Conservation (phyloP, 2,329 filamentous ascomycete species). For the Thelonectria discophora region DNA sequence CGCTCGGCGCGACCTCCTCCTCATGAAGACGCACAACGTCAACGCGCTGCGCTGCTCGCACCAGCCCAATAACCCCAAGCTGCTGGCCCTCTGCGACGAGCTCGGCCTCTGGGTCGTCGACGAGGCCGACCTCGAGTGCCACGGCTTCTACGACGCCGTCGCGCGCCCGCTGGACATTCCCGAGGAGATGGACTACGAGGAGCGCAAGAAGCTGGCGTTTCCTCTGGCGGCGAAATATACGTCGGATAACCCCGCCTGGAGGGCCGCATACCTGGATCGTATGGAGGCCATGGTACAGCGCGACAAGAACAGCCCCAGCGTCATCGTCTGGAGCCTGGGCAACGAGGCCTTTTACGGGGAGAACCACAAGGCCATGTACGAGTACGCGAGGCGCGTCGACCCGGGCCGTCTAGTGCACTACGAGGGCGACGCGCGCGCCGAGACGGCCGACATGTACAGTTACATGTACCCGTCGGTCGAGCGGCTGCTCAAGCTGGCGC, state of each 20-base stretch:
- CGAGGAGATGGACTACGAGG: conserved; percentile 66
- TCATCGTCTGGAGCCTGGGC: conserved; percentile 78
- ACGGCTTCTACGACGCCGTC: conserved; percentile 61
- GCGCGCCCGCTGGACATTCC: conserved; percentile 62
- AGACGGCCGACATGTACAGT: conserved; percentile 71
- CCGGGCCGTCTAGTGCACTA: conserved; percentile 70
- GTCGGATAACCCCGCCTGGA: conserved; percentile 69
- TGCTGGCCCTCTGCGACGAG: conserved; percentile 70
- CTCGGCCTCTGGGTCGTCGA: conserved; percentile 70
- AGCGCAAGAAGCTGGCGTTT: conserved; percentile 67
- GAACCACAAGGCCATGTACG: conserved; percentile 74
- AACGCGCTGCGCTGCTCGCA: conserved; percentile 76
- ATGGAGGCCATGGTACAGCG: conserved; percentile 70
- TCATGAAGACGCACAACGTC: conserved; percentile 77
- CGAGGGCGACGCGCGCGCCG: conserved; percentile 68
- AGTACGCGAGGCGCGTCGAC: conserved; percentile 67
- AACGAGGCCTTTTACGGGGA: conserved; percentile 78
- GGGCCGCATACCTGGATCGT: conserved; percentile 72
- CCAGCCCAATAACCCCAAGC: conserved; percentile 68
- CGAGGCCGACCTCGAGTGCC: conserved; percentile 62
- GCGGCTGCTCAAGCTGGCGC: conserved; percentile 56
- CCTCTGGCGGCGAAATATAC: conserved; percentile 65
- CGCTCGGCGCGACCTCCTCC: conserved; percentile 67
- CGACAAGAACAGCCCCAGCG: conserved; percentile 75
- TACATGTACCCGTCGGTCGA: conserved; percentile 71